Evolutionary conservation across 176 grass and related monocot genomes (phyloP).

Genomic region (Poa pratensis): DNA sequence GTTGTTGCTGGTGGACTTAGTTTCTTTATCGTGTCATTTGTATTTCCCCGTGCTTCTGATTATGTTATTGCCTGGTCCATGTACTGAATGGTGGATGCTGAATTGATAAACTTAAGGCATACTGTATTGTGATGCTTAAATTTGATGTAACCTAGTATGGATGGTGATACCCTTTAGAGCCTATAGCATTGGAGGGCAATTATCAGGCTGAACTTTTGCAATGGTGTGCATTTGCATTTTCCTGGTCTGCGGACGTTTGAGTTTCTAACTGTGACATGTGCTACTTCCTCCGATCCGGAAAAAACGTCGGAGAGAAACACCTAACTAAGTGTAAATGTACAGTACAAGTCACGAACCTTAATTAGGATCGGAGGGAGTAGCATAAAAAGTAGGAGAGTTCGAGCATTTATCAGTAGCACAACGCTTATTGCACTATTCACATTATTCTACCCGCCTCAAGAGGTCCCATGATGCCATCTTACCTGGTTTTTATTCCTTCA

Average conservation of each 20-base stretch:
- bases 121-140: not conserved
- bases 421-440: not conserved
- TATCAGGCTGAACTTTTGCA: not conserved
- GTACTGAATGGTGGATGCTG: not conserved
- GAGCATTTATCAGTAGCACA: not conserved
- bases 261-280: not conserved
- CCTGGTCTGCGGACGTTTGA: not conserved
- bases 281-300: too few species aligned
- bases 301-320: too few species aligned
- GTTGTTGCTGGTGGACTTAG: not conserved
- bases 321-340: too few species aligned
- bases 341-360: too few species aligned
- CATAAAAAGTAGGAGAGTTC: not conserved
- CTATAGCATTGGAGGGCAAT: not conserved
- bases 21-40: not conserved
- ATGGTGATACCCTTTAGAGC: not conserved
- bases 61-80: not conserved
- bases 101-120: not conserved
- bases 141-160: not conserved
- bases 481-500: slow-evolving; percentile 7
- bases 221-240: not conserved
- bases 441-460: not conserved
- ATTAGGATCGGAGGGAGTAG: too few species aligned
- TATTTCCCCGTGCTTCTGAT: not conserved
- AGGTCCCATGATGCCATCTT: not conserved